These are phyloP conservation scores for Backusella westeae DNA, from an alignment of 192 early-diverging fungal genomes.

Conservation along the genomic window DNA sequence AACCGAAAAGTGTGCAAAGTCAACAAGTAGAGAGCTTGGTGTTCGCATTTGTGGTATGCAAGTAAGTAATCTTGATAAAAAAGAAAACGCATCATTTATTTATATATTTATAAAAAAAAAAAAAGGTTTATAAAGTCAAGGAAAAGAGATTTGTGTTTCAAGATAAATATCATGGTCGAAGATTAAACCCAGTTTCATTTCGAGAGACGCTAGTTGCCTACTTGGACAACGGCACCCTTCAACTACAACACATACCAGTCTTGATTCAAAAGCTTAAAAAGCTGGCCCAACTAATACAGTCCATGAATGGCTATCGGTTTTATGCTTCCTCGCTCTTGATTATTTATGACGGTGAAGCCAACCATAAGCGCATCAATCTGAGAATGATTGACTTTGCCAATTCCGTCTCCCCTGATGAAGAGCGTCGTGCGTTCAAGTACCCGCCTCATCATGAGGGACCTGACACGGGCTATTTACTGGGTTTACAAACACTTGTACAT, in stretches of 20 bases:
- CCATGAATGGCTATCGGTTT: constrained; percentile 83
- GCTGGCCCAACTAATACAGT: constrained; percentile 73
- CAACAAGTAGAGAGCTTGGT: constrained; percentile 89
- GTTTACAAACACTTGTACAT: constrained; percentile 66
- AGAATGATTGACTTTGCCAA: constrained; percentile 98
- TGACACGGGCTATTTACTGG: constrained; percentile 77
- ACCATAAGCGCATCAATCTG: constrained; percentile 60
- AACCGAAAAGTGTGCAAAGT: constrained; percentile 87
- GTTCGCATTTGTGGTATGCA: constrained; percentile 99
- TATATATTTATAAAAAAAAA: background rate
- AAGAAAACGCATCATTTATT: background rate
- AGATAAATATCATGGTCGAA: constrained; percentile 96
- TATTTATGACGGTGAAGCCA: constrained; percentile 81
- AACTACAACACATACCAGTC: constrained; percentile 77
- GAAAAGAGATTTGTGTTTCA: constrained; percentile 77
- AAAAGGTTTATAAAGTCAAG: constrained; percentile 80
- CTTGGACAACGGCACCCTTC: constrained; percentile 78
- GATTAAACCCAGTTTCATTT: constrained; percentile 77
- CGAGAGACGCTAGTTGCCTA: constrained; percentile 76
- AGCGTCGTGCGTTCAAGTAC: constrained; percentile 22
- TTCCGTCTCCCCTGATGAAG: constrained; percentile 62
- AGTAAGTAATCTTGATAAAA: constrained; percentile 41
- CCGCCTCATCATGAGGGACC: constrained; percentile 49
- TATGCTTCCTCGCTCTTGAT: constrained; percentile 88
- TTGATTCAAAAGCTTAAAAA: constrained; percentile 72